Percentiles rank a stretch among this genome's conserved stretches.
Conservation (phyloP, 225 moss, liverwort and hornwort genomes). For the Straminergon stramineum region DNA sequence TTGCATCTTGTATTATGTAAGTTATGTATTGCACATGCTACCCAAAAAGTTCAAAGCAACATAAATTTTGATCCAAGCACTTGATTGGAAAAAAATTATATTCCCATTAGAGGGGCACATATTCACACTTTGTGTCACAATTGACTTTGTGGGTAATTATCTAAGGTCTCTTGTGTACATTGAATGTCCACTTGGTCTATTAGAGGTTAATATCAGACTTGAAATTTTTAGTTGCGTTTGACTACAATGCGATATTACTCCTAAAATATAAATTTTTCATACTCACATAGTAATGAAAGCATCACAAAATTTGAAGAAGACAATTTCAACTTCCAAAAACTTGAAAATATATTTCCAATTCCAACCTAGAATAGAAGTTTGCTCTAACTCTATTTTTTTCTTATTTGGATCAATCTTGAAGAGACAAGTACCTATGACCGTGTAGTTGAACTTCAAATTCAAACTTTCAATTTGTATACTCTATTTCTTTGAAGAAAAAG, state of each 20-base stretch:
- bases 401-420: neutral
- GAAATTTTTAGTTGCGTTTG: neutral
- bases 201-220: fast-evolving
- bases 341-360: neutral
- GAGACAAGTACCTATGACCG: fast-evolving
- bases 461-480: neutral
- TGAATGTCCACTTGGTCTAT: no score
- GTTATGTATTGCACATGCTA: no score
- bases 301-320: fast-evolving
- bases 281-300: fast-evolving
- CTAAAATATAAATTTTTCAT: fast-evolving
- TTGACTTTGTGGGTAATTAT: no score
- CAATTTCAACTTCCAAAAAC: fast-evolving
- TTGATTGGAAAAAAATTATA: no score
- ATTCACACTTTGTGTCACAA: no score
- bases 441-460: neutral
- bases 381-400: fast-evolving
- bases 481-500: neutral
- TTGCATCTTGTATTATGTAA: no score
- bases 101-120: no score
- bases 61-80: no score
- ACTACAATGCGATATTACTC: neutral
- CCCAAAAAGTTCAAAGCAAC: no score
- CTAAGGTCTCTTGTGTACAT: no score
- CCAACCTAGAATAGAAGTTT: fast-evolving